phyloP scores from a whole-genome alignment of 106 monocot species.

The Cymbidium sinense region DNA sequence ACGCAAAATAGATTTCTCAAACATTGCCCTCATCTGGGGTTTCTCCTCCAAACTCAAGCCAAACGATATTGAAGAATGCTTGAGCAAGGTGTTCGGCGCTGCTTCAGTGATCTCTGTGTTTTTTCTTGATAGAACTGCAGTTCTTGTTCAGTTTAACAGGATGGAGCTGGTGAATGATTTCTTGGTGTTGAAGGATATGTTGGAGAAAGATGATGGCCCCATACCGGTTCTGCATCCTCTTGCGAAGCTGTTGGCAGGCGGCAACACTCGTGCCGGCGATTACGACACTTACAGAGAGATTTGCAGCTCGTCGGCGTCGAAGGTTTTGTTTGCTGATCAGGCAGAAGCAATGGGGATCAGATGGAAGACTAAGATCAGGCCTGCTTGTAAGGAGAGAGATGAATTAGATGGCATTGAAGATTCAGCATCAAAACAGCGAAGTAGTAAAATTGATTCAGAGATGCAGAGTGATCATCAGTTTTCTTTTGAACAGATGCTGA shows the following conservation, averaged over 20 bases:
- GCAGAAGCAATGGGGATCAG: slow-evolving; percentile 58
- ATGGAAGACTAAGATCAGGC: slow-evolving; percentile 33
- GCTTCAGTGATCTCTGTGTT: slow-evolving; percentile 61
- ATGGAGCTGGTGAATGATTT: slow-evolving; percentile 58
- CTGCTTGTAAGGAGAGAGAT: background rate
- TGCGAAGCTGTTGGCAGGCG: slow-evolving; percentile 67
- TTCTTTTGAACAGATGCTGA: slow-evolving; percentile 1
- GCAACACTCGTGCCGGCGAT: slow-evolving; percentile 57
- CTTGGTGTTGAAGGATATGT: slow-evolving; percentile 53
- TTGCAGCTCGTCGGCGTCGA: slow-evolving; percentile 37
- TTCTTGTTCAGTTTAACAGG: slow-evolving; percentile 70
- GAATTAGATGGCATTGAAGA: background rate
- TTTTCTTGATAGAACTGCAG: slow-evolving; percentile 66
- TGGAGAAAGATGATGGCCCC: slow-evolving; percentile 57
- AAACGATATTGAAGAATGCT: slow-evolving; percentile 48
- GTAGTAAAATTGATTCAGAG: background rate
- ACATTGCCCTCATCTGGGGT: slow-evolving; percentile 75
- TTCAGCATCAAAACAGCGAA: background rate
- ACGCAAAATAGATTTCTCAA: slow-evolving; percentile 43
- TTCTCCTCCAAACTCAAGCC: slow-evolving; percentile 51
- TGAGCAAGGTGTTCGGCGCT: slow-evolving; percentile 51
- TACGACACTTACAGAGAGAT: slow-evolving; percentile 76
- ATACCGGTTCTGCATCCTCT: slow-evolving; percentile 75
- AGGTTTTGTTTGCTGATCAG: slow-evolving; percentile 68
- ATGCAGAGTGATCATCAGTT: background rate